Evolutionary conservation across 1,139 yeast species (phyloP), one percentile per base, ranked within the genome.

Genomic region (Magnusiomyces fungicola): DNA sequence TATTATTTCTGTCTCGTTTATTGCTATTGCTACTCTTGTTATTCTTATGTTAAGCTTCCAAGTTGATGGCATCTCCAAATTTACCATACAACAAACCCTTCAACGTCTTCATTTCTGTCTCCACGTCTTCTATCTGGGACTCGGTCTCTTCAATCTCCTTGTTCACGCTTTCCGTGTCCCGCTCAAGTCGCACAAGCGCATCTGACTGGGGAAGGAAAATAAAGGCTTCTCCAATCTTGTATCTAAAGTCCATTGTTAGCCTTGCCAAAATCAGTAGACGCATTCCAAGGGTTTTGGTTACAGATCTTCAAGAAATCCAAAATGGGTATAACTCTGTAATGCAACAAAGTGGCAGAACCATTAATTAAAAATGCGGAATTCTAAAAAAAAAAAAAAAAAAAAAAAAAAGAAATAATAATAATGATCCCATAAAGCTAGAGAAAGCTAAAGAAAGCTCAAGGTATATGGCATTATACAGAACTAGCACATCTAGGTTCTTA

Each of bases 1-100:
- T 32, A 14, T 5, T 32, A 18, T 43, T 10, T 19, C n/a, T 43
- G 21, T 3, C 34, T 33, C 24, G 4, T 22, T 23, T 43, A 7
- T 18, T 32, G n/a, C n/a, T 32, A 27, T 27, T 27, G 7, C 12
- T 32, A 32, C 16, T 32, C 40, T n/a, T 2, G 16, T 32, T 4
- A 6, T 25, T 18, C 5, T 30, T 10, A 29, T n/a, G 16, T 48
- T 44, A 47, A 30, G 57, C 53, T 53, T 92, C 98, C 47, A 92
- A 72, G 64, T 90, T 90, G 63, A 92, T 92, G 54, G 89, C 82
- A 58, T 79, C 79, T 36, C 98, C 98, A 64, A 92, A 92, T 65
- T 87, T 89, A 18, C 88, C 87, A 62, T 92, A 92, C 53, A 92
- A 71, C n/a, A 72, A 73, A 32, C 78, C 75, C 69, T 90, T 92